Percentiles rank a stretch among this genome's conserved stretches.
Evolutionary conservation across 164 flowering plant genomes (phyloP).

Genomic region (Magnolia officinalis): DNA sequence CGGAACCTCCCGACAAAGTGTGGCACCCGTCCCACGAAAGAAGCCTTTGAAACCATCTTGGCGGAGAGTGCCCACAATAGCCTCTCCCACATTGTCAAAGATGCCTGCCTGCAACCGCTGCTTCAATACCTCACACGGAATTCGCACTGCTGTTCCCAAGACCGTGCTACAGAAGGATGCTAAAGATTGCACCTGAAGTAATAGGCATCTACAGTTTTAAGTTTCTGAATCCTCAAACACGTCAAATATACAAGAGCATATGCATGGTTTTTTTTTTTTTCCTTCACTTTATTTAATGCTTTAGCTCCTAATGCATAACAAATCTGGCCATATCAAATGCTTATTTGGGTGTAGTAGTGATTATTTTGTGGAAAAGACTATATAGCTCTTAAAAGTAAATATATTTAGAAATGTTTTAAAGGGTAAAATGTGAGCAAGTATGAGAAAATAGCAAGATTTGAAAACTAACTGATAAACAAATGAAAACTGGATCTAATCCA

Average conservation of each 20-base stretch:
- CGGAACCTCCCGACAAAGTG: slow-evolving; percentile 96
- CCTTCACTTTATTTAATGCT: not conserved
- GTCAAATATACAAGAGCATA: not conserved
- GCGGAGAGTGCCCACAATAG: slow-evolving; percentile 77
- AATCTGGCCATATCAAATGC: not conserved
- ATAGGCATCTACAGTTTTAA: not conserved
- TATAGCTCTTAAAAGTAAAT: not conserved
- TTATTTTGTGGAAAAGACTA: not conserved
- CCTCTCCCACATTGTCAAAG: slow-evolving; percentile 94
- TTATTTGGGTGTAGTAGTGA: not conserved
- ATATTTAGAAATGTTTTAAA: no score
- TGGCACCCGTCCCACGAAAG: slow-evolving; percentile 97
- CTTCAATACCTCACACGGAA: slow-evolving; percentile 96
- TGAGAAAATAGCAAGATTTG: no score
- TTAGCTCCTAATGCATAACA: not conserved
- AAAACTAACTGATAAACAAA: no score
- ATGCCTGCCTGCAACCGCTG: slow-evolving; percentile 94
- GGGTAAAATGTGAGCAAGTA: no score
- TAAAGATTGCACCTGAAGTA: slow-evolving; percentile 76
- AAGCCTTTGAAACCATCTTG: slow-evolving; percentile 94
- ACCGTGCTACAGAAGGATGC: slow-evolving; percentile 94
- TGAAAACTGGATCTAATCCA: no score
- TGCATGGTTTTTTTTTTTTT: no score
- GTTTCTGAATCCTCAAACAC: not conserved
- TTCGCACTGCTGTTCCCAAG: slow-evolving; percentile 91